These are phyloP conservation scores for Suhomyces terraborum DNA, from an alignment of 1,139 yeast species.

Conservation along the genomic window DNA sequence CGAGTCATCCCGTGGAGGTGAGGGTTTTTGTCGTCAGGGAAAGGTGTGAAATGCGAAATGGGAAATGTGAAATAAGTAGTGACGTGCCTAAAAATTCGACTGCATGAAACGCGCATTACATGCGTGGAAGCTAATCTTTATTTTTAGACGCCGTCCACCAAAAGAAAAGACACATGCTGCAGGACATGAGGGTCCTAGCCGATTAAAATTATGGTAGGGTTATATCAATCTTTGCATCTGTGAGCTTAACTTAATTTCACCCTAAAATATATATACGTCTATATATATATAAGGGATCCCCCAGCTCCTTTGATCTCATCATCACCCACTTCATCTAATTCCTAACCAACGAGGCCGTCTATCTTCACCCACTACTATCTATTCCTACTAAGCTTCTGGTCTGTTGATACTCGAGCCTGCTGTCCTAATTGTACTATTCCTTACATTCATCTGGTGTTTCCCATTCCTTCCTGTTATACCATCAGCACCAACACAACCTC, in stretches of 20 bases:
- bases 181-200: constrained; percentile 15
- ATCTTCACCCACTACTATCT: not conserved
- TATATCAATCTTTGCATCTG: constrained; percentile 13
- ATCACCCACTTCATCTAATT: constrained; percentile 1
- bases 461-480: not conserved
- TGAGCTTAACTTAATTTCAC: constrained; percentile 10
- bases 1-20: constrained; percentile 3
- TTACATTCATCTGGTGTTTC: too few species aligned
- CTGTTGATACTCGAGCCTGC: too few species aligned
- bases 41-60: too few species aligned
- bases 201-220: constrained; percentile 11
- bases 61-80: constrained; percentile 3
- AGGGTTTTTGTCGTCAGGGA: constrained; percentile 8
- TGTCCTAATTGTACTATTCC: too few species aligned
- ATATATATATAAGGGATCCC: constrained; percentile 9
- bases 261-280: constrained; percentile 9
- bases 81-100: constrained; percentile 10
- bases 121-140: constrained; percentile 14
- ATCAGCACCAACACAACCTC: not conserved
- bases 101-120: constrained; percentile 15
- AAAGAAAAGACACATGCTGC: constrained; percentile 8
- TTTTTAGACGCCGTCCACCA: constrained; percentile 8
- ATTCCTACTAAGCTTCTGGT: not conserved
- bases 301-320: constrained; percentile 4
- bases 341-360: not conserved